Evolutionary conservation across 768 basidiomycete genomes (phyloP), one percentile per base, ranked within the genome.

Genomic region (Panus rudis): DNA sequence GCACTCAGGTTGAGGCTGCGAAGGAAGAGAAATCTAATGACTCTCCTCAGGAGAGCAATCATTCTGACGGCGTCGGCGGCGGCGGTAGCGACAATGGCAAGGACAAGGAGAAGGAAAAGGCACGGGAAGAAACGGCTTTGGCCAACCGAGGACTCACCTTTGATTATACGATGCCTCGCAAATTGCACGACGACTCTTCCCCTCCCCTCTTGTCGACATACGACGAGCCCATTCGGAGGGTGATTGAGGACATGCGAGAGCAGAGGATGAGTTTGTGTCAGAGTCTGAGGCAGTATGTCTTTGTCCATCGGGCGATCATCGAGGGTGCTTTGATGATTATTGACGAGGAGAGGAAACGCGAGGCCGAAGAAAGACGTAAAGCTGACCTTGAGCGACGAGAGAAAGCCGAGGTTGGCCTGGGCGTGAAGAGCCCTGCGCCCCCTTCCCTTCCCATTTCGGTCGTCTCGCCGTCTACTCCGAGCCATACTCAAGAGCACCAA

Each of bases 251-350:
- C 58, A 91, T 98, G 83, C 75, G 94, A 34, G 83, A 93, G 61
- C 93, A 97, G 65, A 72, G 94, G 42, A 98, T 98, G 94, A 92
- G 89, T 55, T 64, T 96, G 48, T 94, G 93, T 58, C 93, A 94
- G 69, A 94, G 87, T 61, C 65, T 93, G 57, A 70, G 92, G 45
- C 94, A 98, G 65, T 98, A 93, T 56, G 84, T 93, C 16, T 97
- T 93, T 63, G 87, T 92, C 27, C 89, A 96, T 59, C 79, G 83
- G 23, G 90, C 82, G 14, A 70, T 92, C 44, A 75, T 92, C 45
- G 86, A 89, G 61, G 89, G 90, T 6, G 76, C 83, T 13, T 61
- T 92, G 63, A 71, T 76, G 72, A 68, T 91, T 14, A 71, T 84
- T 35, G 88, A 90, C 50, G 84, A 89, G 60, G 79, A 84, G 63